Evolutionary conservation across 345 rosid species (phyloP).

Genomic region (Trapa incisa): DNA sequence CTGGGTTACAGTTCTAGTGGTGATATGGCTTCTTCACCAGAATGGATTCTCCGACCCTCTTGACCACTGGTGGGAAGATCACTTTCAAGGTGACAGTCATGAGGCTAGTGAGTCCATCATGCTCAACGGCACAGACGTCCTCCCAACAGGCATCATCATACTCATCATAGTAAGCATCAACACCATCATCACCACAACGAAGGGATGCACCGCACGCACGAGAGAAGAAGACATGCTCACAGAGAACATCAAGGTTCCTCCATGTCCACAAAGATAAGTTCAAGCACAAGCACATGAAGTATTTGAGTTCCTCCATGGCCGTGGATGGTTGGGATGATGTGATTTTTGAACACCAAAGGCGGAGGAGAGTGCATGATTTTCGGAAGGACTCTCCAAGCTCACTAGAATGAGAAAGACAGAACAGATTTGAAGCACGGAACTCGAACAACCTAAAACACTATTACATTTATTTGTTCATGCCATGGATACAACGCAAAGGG

Average conservation of each 20-base stretch:
- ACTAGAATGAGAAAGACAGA: neutral
- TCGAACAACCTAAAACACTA: neutral
- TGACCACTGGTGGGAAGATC: constrained; percentile 80
- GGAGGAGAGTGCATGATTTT: constrained; percentile 14
- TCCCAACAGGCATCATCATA: constrained; percentile 12
- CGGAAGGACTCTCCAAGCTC: constrained; percentile 10
- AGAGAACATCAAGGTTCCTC: constrained; percentile 28
- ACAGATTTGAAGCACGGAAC: neutral
- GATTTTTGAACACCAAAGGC: constrained; percentile 16
- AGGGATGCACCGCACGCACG: constrained; percentile 32
- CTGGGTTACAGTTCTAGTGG: constrained; percentile 47
- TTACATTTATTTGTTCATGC: neutral
- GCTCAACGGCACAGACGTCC: constrained; percentile 13
- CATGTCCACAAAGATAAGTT: constrained; percentile 35
- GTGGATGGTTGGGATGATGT: constrained; percentile 23
- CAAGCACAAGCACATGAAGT: constrained; percentile 34
- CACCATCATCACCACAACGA: constrained; percentile 7
- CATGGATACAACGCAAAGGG: no score
- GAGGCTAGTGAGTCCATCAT: constrained; percentile 7
- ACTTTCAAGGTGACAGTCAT: constrained; percentile 20
- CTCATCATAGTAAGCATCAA: constrained; percentile 19
- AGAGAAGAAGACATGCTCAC: constrained; percentile 21
- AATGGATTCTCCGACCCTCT: constrained; percentile 75
- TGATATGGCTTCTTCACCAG: constrained; percentile 77
- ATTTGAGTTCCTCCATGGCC: constrained; percentile 12